phyloP scores from a whole-genome alignment of 163 green algal genomes.

The Chlamydomonas reinhardtii region DNA sequence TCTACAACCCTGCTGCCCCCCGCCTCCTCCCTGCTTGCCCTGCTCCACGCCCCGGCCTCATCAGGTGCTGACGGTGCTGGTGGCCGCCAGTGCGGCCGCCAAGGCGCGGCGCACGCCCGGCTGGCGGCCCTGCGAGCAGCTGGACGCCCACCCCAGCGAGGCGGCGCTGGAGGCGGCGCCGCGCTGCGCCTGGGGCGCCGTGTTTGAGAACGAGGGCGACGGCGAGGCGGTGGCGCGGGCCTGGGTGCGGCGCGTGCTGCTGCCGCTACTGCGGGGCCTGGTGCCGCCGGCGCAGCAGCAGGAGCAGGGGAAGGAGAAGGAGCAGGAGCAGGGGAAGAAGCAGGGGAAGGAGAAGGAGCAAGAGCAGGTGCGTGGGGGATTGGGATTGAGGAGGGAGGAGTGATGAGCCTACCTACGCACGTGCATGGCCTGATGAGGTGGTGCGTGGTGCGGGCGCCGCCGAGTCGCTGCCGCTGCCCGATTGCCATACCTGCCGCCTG shows the following conservation, averaged over 20 bases:
- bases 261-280: not conserved
- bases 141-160: conserved; percentile 3
- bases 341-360: too few relatives aligned
- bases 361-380: too few relatives aligned
- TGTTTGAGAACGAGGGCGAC: conserved; percentile 1
- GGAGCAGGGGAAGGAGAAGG: not conserved
- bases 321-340: too few relatives aligned
- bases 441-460: too few relatives aligned
- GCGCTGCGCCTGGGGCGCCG: not conserved
- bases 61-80: conserved; percentile 6
- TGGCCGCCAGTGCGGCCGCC: not conserved
- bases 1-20: too few relatives aligned
- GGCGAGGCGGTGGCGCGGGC: not conserved
- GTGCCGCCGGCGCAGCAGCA: not conserved
- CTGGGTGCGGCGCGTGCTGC: not conserved
- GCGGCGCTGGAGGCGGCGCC: conserved; percentile 5
- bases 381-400: too few relatives aligned
- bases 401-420: too few relatives aligned
- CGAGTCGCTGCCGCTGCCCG: too few relatives aligned
- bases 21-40: not conserved
- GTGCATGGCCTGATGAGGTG: too few relatives aligned
- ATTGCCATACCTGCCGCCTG: too few relatives aligned
- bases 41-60: too few relatives aligned
- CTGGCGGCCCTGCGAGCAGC: not conserved
- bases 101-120: conserved; percentile 8